A percentile compares a stretch with the other conserved stretches of the same genome.
phyloP scores from a whole-genome alignment of 768 basidiomycete genomes.

The Boletus pseudo-olivaceus region DNA sequence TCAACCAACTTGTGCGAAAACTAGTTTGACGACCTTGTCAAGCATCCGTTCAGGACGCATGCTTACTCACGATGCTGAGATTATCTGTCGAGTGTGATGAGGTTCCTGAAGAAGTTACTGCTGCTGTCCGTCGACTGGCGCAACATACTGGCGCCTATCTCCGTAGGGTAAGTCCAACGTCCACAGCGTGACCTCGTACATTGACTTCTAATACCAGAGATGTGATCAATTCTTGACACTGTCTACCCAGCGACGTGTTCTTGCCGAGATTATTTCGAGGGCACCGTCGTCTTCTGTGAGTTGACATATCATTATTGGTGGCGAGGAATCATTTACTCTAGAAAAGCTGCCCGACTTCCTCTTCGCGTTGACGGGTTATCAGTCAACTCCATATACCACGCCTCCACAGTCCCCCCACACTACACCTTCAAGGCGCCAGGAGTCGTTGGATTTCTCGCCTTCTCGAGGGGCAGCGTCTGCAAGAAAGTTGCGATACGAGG shows the following conservation, averaged over 20 bases:
- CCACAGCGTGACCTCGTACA: not conserved
- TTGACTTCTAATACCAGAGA: constrained; percentile 42
- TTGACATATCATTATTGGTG: constrained; percentile 3
- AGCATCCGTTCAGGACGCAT: constrained; percentile 75
- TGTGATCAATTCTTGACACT: constrained; percentile 65
- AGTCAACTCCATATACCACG: constrained; percentile 6
- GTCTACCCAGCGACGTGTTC: constrained; percentile 39
- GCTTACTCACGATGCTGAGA: constrained; percentile 68
- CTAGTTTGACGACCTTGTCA: not conserved
- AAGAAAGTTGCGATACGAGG: constrained; percentile 61
- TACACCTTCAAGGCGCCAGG: constrained; percentile 15
- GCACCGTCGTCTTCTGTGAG: constrained; percentile 57
- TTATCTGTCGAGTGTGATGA: constrained; percentile 56
- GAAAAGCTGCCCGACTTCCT: constrained; percentile 71
- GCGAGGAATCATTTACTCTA: constrained; percentile 2
- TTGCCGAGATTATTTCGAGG: constrained; percentile 46
- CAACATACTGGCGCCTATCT: constrained; percentile 52
- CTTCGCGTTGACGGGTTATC: constrained; percentile 41
- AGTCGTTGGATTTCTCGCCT: constrained; percentile 16
- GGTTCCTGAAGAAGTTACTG: constrained; percentile 44
- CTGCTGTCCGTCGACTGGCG: constrained; percentile 41
- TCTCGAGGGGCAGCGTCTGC: constrained; percentile 30
- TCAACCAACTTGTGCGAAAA: constrained; percentile 17
- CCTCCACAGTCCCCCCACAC: constrained; percentile 9
- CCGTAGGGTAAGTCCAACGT: constrained; percentile 43